These are phyloP conservation scores for Pisolithus thermaeus DNA, from an alignment of 1,284 basidiomycete species.

Conservation along the genomic window DNA sequence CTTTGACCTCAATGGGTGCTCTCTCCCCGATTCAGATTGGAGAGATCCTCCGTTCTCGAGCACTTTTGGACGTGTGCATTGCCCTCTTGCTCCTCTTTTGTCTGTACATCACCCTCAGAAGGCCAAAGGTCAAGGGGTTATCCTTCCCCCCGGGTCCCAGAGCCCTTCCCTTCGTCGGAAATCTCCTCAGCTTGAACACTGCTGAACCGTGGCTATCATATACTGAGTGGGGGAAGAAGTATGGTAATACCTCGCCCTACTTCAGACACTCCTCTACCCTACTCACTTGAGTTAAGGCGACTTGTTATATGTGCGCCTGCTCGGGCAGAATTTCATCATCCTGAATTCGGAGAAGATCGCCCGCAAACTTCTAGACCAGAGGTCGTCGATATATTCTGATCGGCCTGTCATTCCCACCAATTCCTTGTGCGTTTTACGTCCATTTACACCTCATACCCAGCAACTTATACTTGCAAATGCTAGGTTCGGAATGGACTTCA, in stretches of 20 bases:
- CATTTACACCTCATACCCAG: neutral
- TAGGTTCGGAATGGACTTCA: slow-evolving; percentile 20
- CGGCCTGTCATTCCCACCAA: slow-evolving; percentile 15
- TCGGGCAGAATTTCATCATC: slow-evolving; percentile 19
- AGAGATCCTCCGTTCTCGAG: neutral
- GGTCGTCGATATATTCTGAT: slow-evolving; percentile 22
- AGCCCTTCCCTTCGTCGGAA: slow-evolving; percentile 18
- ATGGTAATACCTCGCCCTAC: slow-evolving; percentile 8
- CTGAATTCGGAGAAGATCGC: slow-evolving; percentile 22
- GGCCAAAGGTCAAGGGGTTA: neutral
- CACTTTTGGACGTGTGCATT: neutral
- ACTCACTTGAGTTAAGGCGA: slow-evolving; percentile 13
- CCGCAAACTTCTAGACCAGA: slow-evolving; percentile 19
- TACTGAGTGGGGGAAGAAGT: slow-evolving; percentile 17
- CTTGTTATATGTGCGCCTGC: slow-evolving; percentile 16
- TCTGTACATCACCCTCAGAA: neutral
- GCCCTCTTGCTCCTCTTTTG: slow-evolving; percentile 4
- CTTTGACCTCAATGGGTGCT: neutral
- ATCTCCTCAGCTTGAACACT: slow-evolving; percentile 15
- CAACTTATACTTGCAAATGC: neutral
- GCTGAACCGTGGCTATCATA: slow-evolving; percentile 21
- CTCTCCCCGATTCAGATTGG: neutral
- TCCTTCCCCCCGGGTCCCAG: slow-evolving; percentile 20
- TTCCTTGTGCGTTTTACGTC: slow-evolving; percentile 10
- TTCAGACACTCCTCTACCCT: neutral